Base-by-base conservation (phyloP, 148 eudicot species). In the Simmondsia chinensis region DNA sequence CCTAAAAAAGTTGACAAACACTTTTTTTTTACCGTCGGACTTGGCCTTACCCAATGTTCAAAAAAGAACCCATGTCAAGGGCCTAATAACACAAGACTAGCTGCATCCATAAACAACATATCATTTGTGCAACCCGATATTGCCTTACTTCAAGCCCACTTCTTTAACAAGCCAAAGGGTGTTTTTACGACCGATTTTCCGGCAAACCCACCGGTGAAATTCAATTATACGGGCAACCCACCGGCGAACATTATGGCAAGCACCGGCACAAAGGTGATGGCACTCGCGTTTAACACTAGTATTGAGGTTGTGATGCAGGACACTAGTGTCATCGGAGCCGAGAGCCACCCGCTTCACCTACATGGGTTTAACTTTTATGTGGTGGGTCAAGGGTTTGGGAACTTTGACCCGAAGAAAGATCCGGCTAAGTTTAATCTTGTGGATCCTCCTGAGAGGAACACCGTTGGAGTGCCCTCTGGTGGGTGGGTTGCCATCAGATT, bases 321-420 rank as follows among this genome's bases (percentile, higher is more conserved):
- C 10, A 60, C 57, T 12, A 50, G 64, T 13, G 50, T 60, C 8
- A 42, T 50, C 17, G 51, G 50, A 7, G 57, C 50, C 11, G 64
- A 60, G 26, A 60, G 64, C 35, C 64, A 50, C 30, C 64, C 50
- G 13, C 51, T 60, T 60, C 64, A 60, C 38, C 64, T 60, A 42
- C 64, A 60, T 33, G 57, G 64, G 1, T 60, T 25, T 30, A 60
- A 60, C 24, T 60, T 60, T 44, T 60, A 50, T 11, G 50, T 50
- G 3, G 57, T 60, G 0, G 64, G 64, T 4, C 57, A 50, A 50
- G 64, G 64, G 4, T 26, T 43, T 22, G 64, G 64, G 12, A 50
- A 60, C 57, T 60, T 24, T 7, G 49, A 59, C 5, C 5, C 55
- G 0, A 50, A 39, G 14, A 59, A 59, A 2, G 63, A 59, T 30